Evolutionary conservation across 768 basidiomycete genomes (phyloP).

Genomic region (Auricularia auricula-judae): DNA sequence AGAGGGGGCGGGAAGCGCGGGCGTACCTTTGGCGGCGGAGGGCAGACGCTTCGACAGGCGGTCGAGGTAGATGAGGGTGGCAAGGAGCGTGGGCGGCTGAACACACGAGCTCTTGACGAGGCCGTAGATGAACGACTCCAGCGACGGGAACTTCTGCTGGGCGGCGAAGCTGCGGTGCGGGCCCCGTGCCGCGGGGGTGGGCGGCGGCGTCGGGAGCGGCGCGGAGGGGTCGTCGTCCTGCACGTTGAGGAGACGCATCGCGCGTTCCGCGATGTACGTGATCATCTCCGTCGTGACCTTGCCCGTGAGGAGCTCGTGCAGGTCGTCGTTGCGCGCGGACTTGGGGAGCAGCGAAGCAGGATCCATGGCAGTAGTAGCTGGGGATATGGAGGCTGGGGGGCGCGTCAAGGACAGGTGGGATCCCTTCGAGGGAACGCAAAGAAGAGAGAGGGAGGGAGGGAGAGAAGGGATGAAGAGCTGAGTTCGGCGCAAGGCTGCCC

Average conservation of each 20-base stretch:
- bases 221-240: slow-evolving; percentile 30
- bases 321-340: slow-evolving; percentile 64
- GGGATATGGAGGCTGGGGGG: neutral
- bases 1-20: slow-evolving; percentile 1
- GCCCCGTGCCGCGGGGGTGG: slow-evolving; percentile 22
- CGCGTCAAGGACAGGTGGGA: neutral
- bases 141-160: slow-evolving; percentile 38
- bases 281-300: slow-evolving; percentile 82
- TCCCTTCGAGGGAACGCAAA: neutral
- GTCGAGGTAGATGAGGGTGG: slow-evolving; percentile 86
- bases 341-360: slow-evolving; percentile 77
- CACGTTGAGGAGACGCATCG: slow-evolving; percentile 63
- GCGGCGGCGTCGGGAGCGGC: slow-evolving; percentile 54
- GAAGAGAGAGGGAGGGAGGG: neutral
- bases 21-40: slow-evolving; percentile 71
- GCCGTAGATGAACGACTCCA: slow-evolving; percentile 77
- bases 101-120: slow-evolving; percentile 77
- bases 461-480: neutral
- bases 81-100: slow-evolving; percentile 80
- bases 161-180: slow-evolving; percentile 12
- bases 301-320: slow-evolving; percentile 67
- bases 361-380: slow-evolving; percentile 8
- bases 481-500: neutral
- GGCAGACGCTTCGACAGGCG: slow-evolving; percentile 74
- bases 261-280: slow-evolving; percentile 68